These are phyloP conservation scores for Fusarium graminum DNA, from an alignment of 2,329 filamentous ascomycete genomes.

Conservation along the genomic window DNA sequence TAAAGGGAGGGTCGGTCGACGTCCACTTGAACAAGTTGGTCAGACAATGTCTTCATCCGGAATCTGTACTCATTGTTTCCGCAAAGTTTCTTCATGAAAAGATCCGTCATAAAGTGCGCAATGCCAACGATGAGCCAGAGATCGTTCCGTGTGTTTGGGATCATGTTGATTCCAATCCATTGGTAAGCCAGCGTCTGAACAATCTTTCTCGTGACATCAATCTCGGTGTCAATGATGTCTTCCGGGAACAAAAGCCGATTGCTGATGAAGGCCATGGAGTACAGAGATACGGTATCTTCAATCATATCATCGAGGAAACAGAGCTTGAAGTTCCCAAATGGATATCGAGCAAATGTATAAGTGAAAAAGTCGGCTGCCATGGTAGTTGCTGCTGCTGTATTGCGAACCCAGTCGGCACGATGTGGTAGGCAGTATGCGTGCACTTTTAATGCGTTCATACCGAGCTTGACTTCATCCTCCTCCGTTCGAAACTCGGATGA, in stretches of 20 bases:
- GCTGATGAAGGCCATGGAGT: conserved; percentile 89
- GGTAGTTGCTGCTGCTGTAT: conserved; percentile 87
- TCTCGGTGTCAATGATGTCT: conserved; percentile 86
- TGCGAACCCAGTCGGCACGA: conserved; percentile 83
- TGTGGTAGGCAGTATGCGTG: conserved; percentile 92
- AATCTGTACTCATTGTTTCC: conserved; percentile 96
- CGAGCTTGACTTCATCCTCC: conserved; percentile 91
- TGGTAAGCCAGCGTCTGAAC: conserved; percentile 89
- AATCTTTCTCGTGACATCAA: conserved; percentile 82
- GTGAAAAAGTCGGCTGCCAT: conserved; percentile 92
- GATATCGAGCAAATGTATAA: conserved; percentile 88
- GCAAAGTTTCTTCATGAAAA: conserved; percentile 90
- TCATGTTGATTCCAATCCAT: conserved; percentile 94
- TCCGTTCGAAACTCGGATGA: conserved; percentile 87
- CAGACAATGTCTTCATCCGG: conserved; percentile 85
- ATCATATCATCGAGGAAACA: conserved; percentile 94
- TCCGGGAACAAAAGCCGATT: conserved; percentile 86
- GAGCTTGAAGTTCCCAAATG: conserved; percentile 91
- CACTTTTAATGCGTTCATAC: conserved; percentile 87
- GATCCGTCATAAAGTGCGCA: conserved; percentile 93
- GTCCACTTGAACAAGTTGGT: conserved; percentile 85
- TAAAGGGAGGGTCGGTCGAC: conserved; percentile 84
- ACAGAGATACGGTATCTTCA: conserved; percentile 79
- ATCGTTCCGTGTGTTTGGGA: conserved; percentile 83
- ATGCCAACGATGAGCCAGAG: conserved; percentile 91